Base-by-base conservation (phyloP, 1,284 basidiomycete species). In the Puccinia brachypodii region DNA sequence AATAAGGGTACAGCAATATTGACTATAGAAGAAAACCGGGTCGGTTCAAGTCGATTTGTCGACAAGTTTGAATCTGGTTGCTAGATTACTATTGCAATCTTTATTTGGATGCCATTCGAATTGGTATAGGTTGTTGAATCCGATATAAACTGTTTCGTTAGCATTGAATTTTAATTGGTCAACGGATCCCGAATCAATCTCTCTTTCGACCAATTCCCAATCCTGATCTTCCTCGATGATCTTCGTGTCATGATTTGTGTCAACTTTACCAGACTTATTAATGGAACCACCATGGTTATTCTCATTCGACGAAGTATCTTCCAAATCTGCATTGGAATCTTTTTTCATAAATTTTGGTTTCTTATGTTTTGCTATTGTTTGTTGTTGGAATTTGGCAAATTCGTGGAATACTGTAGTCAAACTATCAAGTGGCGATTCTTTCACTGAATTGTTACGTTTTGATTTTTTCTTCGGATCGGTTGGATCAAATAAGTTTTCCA, bases 341-440 rank as follows among this genome's bases (percentile, higher is more conserved):
- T 36, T 53, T 53, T 72, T 50, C 25, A 16, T 36, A 11, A 14
- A 1, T 72, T 72, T 72, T 4, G 16, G 44, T 72, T 53, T 72
- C 6, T 53, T 50, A 19, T 33, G 44, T 47, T 72, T 72, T 47
- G n/a, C n/a, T n/a, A 33, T 72, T 14, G 22, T 53, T 53, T 53
- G 69, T 9, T 6, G 19, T 16, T 72, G 69, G 53, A 72, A 53
- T 53, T 53, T 72, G 8, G 69, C 14, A 9, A 72, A 72, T 9
- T 72, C 69, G 16, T 72, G 69, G 9, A 72, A 72, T 42, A 72
- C 44, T 19, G 69, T 50, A 28, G 69, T 72, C 25, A 72, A 72
- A 31, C 50, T 72, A 56, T 72, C 69, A 25, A 72, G n/a, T 53
- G 69, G 47, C 19, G 69, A 72, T 72, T 72, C 47, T 44, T 28